Percentiles rank a stretch among this genome's conserved stretches.
phyloP scores from a whole-genome alignment of 148 eudicot species.

The Fagopyrum homotropicum region DNA sequence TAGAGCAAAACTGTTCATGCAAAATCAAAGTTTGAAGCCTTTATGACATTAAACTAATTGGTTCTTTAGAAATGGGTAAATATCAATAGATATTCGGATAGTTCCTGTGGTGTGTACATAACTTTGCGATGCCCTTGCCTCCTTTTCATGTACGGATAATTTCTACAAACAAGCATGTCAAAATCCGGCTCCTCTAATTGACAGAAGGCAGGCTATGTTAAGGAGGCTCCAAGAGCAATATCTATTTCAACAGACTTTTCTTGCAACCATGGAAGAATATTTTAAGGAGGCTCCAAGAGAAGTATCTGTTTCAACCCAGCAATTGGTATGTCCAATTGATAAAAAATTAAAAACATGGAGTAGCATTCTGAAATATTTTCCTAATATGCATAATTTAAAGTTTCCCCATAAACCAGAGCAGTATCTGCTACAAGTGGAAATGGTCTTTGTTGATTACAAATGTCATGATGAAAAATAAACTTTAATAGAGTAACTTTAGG shows the following conservation, averaged over 20 bases:
- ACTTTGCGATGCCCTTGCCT: too few species aligned
- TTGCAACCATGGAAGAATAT: constrained; percentile 90
- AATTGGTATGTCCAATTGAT: constrained; percentile 41
- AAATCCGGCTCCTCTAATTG: too few species aligned
- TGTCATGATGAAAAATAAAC: background rate
- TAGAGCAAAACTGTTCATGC: too few species aligned
- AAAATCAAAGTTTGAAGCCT: too few species aligned
- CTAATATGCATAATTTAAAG: too few species aligned
- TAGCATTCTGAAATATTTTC: background rate
- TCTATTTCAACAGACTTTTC: constrained; percentile 38
- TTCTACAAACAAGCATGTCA: too few species aligned
- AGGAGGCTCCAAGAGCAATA: constrained; percentile 91
- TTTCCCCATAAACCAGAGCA: constrained; percentile 34
- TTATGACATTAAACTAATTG: too few species aligned
- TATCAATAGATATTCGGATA: too few species aligned
- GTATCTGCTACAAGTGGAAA: constrained; percentile 20
- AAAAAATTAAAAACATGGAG: background rate
- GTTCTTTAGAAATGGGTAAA: too few species aligned
- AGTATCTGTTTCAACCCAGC: constrained; percentile 59
- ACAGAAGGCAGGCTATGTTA: constrained; percentile 19
- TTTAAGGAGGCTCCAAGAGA: constrained; percentile 88
- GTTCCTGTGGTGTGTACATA: too few species aligned
- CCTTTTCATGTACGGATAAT: too few species aligned
- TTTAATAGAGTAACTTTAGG: background rate
- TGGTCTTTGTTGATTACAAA: too few species aligned